phyloP scores from a whole-genome alignment of 208 protist genomes.

The Acanthamoeba castellanii region DNA sequence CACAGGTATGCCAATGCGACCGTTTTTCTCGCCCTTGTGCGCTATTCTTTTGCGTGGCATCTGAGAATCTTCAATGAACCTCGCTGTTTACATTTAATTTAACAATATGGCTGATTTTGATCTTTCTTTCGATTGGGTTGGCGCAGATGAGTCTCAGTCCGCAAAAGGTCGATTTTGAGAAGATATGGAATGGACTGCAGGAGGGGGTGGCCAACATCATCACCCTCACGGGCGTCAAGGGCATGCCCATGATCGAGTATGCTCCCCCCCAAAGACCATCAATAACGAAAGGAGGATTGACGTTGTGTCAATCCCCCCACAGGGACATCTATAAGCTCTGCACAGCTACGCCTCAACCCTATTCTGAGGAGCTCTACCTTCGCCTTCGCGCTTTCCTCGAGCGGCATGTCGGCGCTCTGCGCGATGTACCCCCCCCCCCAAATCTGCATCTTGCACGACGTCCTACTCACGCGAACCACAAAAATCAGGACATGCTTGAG shows the following conservation, averaged over 20 bases:
- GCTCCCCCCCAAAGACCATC: neutral
- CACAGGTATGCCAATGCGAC: no score
- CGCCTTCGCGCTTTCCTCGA: constrained; percentile 78
- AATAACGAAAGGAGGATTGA: neutral
- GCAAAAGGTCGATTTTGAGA: constrained; percentile 74
- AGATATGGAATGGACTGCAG: constrained; percentile 84
- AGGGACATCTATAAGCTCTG: constrained; percentile 36
- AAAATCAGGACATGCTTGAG: constrained; percentile 43
- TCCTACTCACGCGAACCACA: no score
- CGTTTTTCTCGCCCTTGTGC: no score
- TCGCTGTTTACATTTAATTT: no score
- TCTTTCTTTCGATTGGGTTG: neutral
- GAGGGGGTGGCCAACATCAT: constrained; percentile 78
- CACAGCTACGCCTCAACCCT: constrained; percentile 77
- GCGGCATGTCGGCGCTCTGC: constrained; percentile 76
- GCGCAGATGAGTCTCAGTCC: constrained; percentile 1
- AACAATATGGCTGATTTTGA: no score
- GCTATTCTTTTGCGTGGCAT: no score
- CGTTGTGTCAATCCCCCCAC: no score
- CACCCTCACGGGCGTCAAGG: constrained; percentile 63
- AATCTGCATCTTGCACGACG: neutral
- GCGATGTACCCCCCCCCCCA: constrained; percentile 48
- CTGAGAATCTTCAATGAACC: no score
- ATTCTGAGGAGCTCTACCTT: constrained; percentile 84
- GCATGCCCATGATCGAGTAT: constrained; percentile 70